A percentile compares a stretch with the other conserved stretches of the same genome.
Conservation (phyloP, 1,284 basidiomycete genomes). For the Trichosporon coremiiforme region DNA sequence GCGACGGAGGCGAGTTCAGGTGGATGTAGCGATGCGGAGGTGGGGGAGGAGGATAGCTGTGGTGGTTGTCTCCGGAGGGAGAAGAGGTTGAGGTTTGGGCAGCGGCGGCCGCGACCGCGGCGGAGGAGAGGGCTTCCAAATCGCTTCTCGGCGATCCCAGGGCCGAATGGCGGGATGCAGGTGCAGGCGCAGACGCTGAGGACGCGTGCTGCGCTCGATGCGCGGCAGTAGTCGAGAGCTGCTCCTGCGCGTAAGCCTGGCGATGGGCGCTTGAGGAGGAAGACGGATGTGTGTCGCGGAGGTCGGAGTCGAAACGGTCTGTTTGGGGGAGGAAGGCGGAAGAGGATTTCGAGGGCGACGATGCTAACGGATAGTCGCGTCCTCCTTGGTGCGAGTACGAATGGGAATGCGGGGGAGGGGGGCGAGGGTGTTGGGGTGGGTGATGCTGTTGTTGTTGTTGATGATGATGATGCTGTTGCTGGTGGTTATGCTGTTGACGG, state of each 20-base stretch:
- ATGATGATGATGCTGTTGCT: constrained; percentile 1
- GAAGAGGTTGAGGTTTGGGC: constrained; percentile 6
- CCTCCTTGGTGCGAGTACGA: not conserved
- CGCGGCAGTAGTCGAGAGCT: constrained; percentile 17
- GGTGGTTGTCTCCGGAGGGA: not conserved
- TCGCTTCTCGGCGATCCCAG: constrained; percentile 13
- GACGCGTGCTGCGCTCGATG: constrained; percentile 19
- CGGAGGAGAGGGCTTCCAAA: constrained; percentile 13
- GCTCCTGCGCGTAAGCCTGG: constrained; percentile 9
- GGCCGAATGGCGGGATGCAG: not conserved
- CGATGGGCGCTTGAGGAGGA: not conserved
- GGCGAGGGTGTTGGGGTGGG: constrained; percentile 7
- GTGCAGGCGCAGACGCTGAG: constrained; percentile 12
- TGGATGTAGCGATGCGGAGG: constrained; percentile 15
- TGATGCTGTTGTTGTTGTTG: not conserved
- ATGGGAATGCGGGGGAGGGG: not conserved
- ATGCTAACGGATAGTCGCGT: constrained; percentile 1
- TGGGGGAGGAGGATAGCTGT: constrained; percentile 9
- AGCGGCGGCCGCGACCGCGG: constrained; percentile 14
- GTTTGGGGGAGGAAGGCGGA: not conserved
- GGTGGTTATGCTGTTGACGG: constrained; percentile 13
- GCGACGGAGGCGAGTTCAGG: constrained; percentile 4
- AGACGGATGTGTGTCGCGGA: not conserved
- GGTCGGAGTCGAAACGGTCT: not conserved
- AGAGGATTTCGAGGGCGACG: constrained; percentile 15